Percentiles rank a stretch among this genome's conserved stretches.
Conservation (phyloP, 2,329 filamentous ascomycete genomes). For the Neofusicoccum sp. region DNA sequence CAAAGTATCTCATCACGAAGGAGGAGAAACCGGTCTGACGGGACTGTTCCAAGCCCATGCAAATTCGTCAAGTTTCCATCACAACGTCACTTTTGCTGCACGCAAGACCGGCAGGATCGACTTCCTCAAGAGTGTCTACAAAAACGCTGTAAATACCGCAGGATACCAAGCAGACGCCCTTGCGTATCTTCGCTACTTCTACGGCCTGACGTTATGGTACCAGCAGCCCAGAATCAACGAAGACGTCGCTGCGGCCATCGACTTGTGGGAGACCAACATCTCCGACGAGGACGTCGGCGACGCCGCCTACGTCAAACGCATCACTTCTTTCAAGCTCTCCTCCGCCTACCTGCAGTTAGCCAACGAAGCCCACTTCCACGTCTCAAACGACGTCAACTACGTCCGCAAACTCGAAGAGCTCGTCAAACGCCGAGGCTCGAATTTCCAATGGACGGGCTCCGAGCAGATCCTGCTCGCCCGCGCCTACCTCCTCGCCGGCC, state of each 20-base stretch:
- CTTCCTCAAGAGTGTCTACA: neutral
- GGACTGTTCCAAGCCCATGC: neutral
- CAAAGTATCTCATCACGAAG: neutral
- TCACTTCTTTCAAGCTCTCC: neutral
- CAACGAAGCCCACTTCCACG: neutral
- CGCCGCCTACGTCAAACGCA: neutral
- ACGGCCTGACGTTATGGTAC: constrained; percentile 2
- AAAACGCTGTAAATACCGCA: neutral
- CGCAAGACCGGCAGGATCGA: neutral
- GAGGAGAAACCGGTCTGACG: neutral
- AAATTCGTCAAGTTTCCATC: neutral
- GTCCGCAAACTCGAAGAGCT: neutral
- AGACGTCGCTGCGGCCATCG: neutral
- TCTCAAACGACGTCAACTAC: neutral
- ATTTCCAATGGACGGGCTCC: constrained; percentile 1
- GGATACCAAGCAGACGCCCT: neutral
- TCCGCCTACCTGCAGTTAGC: neutral
- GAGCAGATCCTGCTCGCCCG: constrained; percentile 1
- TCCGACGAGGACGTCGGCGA: neutral
- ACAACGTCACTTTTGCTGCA: neutral
- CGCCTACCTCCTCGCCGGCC: neutral
- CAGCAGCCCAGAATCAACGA: neutral
- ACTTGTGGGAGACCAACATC: neutral
- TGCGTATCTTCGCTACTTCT: neutral
- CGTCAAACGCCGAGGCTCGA: neutral